These are phyloP conservation scores for Melaleuca alternifolia DNA, from an alignment of 345 rosid genomes.

Conservation along the genomic window DNA sequence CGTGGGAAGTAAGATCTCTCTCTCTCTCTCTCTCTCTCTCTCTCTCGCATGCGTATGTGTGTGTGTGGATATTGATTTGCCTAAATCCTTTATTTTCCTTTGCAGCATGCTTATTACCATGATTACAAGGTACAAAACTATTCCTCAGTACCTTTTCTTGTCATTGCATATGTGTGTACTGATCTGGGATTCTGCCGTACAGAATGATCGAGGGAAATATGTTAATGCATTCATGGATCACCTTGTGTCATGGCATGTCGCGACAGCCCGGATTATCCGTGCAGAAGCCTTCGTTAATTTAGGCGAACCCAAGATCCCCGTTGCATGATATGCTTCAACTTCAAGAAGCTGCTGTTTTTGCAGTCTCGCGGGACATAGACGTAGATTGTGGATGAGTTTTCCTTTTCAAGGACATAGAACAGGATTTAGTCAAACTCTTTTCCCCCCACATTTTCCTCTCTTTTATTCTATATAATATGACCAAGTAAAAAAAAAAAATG, in stretches of 20 bases:
- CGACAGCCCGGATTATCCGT: conserved; percentile 65
- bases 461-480: background rate
- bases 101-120: conserved; percentile 91
- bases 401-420: background rate
- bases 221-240: conserved; percentile 64
- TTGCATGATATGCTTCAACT: conserved; percentile 24
- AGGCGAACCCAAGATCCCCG: conserved; percentile 73
- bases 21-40: conserved; percentile 2
- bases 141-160: background rate
- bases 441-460: background rate
- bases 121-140: conserved; percentile 63
- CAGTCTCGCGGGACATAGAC: background rate
- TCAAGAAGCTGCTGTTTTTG: background rate
- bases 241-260: conserved; percentile 84
- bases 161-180: background rate
- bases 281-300: conserved; percentile 88
- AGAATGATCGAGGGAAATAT: conserved; percentile 72
- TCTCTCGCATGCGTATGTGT: background rate
- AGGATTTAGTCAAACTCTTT: background rate
- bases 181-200: background rate
- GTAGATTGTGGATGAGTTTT: background rate
- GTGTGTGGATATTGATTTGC: background rate
- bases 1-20: conserved; percentile 69
- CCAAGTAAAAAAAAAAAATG: background rate
- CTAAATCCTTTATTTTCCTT: background rate